Evolutionary conservation across 805 yeast genomes (phyloP).

Genomic region (Lachancea dasiensis): DNA sequence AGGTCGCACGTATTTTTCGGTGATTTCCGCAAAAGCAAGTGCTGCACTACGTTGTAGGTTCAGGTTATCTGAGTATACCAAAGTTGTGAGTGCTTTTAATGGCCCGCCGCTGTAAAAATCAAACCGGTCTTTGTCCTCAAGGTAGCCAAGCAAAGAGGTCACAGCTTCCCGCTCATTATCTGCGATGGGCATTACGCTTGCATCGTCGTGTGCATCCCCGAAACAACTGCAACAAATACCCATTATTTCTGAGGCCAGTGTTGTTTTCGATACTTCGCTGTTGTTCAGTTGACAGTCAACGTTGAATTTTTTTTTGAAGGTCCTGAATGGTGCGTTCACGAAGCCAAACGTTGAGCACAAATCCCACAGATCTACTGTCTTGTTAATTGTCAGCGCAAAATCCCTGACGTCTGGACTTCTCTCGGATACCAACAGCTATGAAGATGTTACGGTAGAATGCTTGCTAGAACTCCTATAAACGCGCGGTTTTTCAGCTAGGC

Average conservation of each 20-base stretch:
- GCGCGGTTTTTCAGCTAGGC: too few species aligned
- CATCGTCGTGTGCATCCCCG: conserved; percentile 33
- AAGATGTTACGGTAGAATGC: too few species aligned
- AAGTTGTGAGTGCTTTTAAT: conserved; percentile 78
- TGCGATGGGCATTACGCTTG: conserved; percentile 71
- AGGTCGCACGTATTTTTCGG: conserved; percentile 90
- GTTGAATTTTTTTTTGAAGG: not conserved
- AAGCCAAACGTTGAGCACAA: too few species aligned
- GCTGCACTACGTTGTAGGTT: conserved; percentile 97
- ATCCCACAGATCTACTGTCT: too few species aligned
- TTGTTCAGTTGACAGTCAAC: not conserved
- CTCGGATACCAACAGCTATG: too few species aligned
- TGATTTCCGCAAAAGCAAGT: conserved; percentile 95
- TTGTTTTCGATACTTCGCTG: not conserved
- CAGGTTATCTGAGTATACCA: conserved; percentile 90
- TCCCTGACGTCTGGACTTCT: too few species aligned
- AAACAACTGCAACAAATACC: conserved; percentile 50
- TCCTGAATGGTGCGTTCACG: too few species aligned
- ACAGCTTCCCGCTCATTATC: conserved; percentile 97
- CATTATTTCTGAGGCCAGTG: conserved; percentile 29
- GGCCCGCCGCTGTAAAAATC: conserved; percentile 88
- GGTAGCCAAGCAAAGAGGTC: conserved; percentile 76
- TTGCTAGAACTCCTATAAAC: too few species aligned
- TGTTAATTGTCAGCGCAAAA: too few species aligned
- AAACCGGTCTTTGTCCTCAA: conserved; percentile 67